Base-by-base conservation (phyloP, 75 land plant species). In the Sequoia sempervirens region DNA sequence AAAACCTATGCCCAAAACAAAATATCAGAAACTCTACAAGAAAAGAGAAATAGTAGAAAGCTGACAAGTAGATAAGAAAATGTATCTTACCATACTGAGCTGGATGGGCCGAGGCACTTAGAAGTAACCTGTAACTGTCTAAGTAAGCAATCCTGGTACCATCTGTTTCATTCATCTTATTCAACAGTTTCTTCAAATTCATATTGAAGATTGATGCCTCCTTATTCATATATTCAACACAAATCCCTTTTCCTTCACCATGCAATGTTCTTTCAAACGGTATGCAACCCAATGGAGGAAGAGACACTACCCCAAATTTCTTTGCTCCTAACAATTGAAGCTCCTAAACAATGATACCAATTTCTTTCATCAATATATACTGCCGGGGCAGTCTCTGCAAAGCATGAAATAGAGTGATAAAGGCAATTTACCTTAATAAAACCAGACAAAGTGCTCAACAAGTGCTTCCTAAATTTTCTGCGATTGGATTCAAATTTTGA, bases 211-310 rank as follows among this genome's bases (percentile, higher is more conserved):
- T n/a, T 34, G 83, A 72, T 0, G 96, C 94, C 40, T 89, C 91
- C 15, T 82, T 84, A 72, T 97, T 97, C 76, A 94, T 82, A 1
- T 81, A 72, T 3, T 85, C 40, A 11, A 97, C 89, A 78, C 99
- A 97, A 0, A 76, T 87, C 32, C 68, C 80, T 34, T 84, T 70
- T 9, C 87, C 87, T 1, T 1, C 45, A 1, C 96, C 91, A 75
- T 89, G 91, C 14, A 92, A 80, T 13, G 96, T 93, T 34, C 87
- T 91, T 30, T 89, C 74, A 40, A 88, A 88, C 23, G 99, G 99
- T 43, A 97, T 47, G 84, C 99, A 97, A 5, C 97, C 99, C 7
- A 93, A n/a, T 11, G 99, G 96, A 26, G 99, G 94, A 18, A 97
- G 86, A 52, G 97, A 90, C 47, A 95, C 88, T 64, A 93, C 91